A percentile compares a stretch with the other conserved stretches of the same genome.
Evolutionary conservation across 2,329 filamentous ascomycete genomes (phyloP).

Genomic region (Lecanosticta acicola): DNA sequence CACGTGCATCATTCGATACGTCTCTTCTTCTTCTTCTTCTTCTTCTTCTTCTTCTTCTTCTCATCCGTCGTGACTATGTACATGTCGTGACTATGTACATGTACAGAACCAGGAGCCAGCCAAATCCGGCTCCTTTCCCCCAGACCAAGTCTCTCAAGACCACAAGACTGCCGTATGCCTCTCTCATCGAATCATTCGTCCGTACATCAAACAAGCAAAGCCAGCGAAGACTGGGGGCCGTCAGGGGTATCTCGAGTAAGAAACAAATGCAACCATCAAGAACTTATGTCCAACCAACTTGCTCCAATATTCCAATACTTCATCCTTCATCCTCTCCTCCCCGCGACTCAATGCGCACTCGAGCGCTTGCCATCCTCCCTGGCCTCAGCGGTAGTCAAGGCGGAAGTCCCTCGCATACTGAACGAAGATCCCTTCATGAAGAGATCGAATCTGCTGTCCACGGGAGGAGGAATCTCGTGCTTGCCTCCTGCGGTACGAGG

Average conservation of each 20-base stretch:
- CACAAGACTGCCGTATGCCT: no score
- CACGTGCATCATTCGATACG: no score
- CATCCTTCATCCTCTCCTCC: background rate
- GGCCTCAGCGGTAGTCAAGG: background rate
- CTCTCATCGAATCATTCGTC: no score
- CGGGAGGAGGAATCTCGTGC: constrained; percentile 4
- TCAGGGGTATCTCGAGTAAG: constrained; percentile 5
- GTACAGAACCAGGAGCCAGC: no score
- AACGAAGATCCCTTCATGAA: constrained; percentile 7
- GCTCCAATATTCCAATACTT: background rate
- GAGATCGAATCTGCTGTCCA: constrained; percentile 10
- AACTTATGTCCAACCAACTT: background rate
- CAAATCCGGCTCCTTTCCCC: no score
- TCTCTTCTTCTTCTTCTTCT: no score
- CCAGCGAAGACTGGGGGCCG: no score
- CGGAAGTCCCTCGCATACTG: constrained; percentile 7
- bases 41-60: no score
- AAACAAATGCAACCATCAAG: background rate
- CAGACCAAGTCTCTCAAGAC: no score
- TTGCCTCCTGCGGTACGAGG: constrained; percentile 16
- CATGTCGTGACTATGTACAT: no score
- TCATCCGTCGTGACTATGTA: no score
- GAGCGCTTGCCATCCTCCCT: constrained; percentile 5
- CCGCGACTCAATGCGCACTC: constrained; percentile 4
- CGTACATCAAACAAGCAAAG: no score